Conservation (phyloP, 2,329 filamentous ascomycete genomes). For the Diaporthe australafricana region DNA sequence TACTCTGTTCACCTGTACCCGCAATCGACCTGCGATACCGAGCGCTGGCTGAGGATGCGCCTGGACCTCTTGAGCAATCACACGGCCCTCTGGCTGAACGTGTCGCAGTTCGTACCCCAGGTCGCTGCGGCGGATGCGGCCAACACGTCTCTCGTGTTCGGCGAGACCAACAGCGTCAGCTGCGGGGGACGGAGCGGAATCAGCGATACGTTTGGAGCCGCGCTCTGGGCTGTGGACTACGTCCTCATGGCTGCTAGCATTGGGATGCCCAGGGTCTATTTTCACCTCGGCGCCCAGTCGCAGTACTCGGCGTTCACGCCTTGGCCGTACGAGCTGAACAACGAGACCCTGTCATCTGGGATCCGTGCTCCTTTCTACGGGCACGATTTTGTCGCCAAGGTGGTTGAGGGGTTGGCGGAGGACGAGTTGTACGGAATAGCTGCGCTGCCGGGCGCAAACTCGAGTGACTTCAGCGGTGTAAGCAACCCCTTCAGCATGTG, state of each 20-base stretch:
- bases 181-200: slow-evolving; percentile 54
- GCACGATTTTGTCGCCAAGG: slow-evolving; percentile 50
- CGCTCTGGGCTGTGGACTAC: slow-evolving; percentile 62
- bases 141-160: slow-evolving; percentile 55
- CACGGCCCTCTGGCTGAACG: slow-evolving; percentile 43
- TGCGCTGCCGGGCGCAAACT: slow-evolving; percentile 48
- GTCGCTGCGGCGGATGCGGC: slow-evolving; percentile 44
- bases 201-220: slow-evolving; percentile 60
- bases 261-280: slow-evolving; percentile 52
- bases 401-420: slow-evolving; percentile 36
- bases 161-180: slow-evolving; percentile 59
- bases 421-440: slow-evolving; percentile 40
- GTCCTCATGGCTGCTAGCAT: slow-evolving; percentile 50
- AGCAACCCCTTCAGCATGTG: not conserved
- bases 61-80: slow-evolving; percentile 49
- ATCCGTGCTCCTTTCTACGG: slow-evolving; percentile 49
- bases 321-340: slow-evolving; percentile 44
- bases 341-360: slow-evolving; percentile 45
- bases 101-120: slow-evolving; percentile 43
- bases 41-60: slow-evolving; percentile 47
- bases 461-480: slow-evolving; percentile 47
- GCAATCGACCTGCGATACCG: slow-evolving; percentile 46
- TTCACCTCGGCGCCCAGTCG: slow-evolving; percentile 49
- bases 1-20: slow-evolving; percentile 47
- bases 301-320: slow-evolving; percentile 38